A percentile compares a stretch with the other conserved stretches of the same genome.
phyloP scores from a whole-genome alignment of 495 filamentous ascomycete genomes.

The Entonaema liquescens region DNA sequence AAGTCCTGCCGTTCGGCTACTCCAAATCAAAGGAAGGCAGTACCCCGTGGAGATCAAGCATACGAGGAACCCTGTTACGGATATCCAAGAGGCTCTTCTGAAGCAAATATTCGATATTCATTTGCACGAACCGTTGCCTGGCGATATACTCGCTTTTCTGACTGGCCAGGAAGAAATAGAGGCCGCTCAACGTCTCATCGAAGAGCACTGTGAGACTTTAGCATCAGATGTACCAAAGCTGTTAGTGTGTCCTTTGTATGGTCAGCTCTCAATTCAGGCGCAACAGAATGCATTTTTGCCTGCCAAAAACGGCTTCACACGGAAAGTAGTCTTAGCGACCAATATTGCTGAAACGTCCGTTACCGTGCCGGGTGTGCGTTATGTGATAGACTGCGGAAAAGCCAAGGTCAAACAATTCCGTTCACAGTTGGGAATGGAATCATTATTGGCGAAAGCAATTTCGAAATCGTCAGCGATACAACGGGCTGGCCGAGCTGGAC shows the following conservation, averaged over 20 bases:
- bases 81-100: conserved; percentile 83
- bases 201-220: conserved; percentile 77
- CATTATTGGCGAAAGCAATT: conserved; percentile 87
- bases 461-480: conserved; percentile 95
- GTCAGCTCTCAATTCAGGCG: conserved; percentile 67
- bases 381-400: conserved; percentile 93
- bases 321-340: conserved; percentile 91
- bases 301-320: conserved; percentile 71
- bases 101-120: conserved; percentile 91
- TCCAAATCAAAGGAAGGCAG: conserved; percentile 87
- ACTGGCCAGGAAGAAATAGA: conserved; percentile 96
- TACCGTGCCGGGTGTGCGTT: conserved; percentile 91
- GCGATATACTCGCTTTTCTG: conserved; percentile 93
- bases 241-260: conserved; percentile 58
- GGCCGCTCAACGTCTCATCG: conserved; percentile 77
- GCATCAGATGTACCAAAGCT: conserved; percentile 77
- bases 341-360: conserved; percentile 99
- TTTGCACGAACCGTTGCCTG: conserved; percentile 84
- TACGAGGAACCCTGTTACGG: conserved; percentile 76
- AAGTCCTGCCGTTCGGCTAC: conserved; percentile 54
- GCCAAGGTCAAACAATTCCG: conserved; percentile 94
- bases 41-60: conserved; percentile 85
- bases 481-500: conserved; percentile 87
- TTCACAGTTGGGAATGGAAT: conserved; percentile 84
- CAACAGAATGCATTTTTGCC: conserved; percentile 88